Evolutionary conservation across 768 basidiomycete species (phyloP).

Genomic region (Pleurotus cornucopiae): DNA sequence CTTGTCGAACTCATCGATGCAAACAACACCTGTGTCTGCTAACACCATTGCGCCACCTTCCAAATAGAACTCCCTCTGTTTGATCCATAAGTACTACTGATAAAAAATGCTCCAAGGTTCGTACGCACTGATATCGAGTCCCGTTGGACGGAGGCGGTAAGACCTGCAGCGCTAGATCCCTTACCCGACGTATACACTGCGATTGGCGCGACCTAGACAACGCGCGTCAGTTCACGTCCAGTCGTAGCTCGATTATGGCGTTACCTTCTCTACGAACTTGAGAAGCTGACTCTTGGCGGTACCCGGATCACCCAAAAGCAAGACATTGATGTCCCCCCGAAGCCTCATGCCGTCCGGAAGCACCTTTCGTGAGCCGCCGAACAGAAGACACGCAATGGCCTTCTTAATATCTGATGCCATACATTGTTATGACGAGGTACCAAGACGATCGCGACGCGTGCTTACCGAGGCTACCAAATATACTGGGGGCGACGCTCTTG

Average conservation of each 20-base stretch:
- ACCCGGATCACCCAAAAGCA: conserved; percentile 95
- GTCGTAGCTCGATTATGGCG: background rate
- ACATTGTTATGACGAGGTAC: conserved; percentile 10
- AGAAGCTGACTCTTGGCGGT: conserved; percentile 97
- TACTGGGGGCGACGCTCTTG: conserved; percentile 92
- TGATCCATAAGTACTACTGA: background rate
- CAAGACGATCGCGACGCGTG: conserved; percentile 12
- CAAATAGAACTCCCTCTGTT: conserved; percentile 93
- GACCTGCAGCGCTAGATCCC: conserved; percentile 96
- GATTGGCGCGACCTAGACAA: conserved; percentile 82
- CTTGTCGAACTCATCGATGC: conserved; percentile 99
- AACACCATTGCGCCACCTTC: conserved; percentile 99
- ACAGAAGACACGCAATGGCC: conserved; percentile 91
- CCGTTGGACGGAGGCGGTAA: conserved; percentile 95
- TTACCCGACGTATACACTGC: conserved; percentile 99
- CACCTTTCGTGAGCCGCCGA: conserved; percentile 96
- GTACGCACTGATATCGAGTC: conserved; percentile 79
- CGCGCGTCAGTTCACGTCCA: background rate
- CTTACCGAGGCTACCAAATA: conserved; percentile 88
- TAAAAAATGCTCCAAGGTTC: background rate
- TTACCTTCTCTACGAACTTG: conserved; percentile 96
- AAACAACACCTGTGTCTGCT: conserved; percentile 96
- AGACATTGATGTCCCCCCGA: conserved; percentile 96
- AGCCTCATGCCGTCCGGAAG: conserved; percentile 96
- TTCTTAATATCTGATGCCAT: conserved; percentile 88